Evolutionary conservation across 306 rosid species (phyloP).

Genomic region (Phaseolus lunatus): DNA sequence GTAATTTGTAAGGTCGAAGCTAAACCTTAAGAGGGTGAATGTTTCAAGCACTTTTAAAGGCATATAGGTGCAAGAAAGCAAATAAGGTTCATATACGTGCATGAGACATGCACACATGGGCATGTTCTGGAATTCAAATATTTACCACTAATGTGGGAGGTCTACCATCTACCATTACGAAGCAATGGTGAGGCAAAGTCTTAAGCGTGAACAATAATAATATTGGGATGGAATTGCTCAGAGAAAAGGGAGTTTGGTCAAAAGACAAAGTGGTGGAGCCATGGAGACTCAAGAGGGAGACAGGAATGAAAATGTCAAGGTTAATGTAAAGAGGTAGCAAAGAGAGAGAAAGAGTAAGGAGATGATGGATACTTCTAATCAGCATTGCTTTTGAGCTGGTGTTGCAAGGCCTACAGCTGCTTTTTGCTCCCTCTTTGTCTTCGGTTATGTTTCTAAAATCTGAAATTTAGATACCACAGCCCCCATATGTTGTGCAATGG

Average conservation of each 20-base stretch:
- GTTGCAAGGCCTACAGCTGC: constrained; percentile 51
- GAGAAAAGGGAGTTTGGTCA: constrained; percentile 56
- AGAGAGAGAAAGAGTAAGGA: constrained; percentile 51
- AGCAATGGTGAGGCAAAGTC: constrained; percentile 35
- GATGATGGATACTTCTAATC: constrained; percentile 55
- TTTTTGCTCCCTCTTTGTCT: constrained; percentile 51
- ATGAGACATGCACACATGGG: constrained; percentile 58
- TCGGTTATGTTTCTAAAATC: constrained; percentile 49
- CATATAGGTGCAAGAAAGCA: constrained; percentile 20
- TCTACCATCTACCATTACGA: constrained; percentile 54
- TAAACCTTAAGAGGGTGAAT: constrained; percentile 40
- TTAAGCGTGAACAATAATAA: constrained; percentile 32
- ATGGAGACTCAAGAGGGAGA: constrained; percentile 46
- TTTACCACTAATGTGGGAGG: constrained; percentile 42
- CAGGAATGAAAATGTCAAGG: constrained; percentile 47
- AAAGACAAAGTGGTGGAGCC: constrained; percentile 63
- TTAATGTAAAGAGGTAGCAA: constrained; percentile 37
- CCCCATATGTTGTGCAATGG: constrained; percentile 31
- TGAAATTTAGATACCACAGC: constrained; percentile 38
- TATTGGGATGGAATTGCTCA: constrained; percentile 26
- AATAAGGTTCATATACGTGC: constrained; percentile 38
- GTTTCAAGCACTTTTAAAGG: constrained; percentile 37
- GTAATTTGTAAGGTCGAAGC: constrained; percentile 26
- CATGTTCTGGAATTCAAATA: constrained; percentile 22
- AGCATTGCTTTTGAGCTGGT: constrained; percentile 69